phyloP scores from a whole-genome alignment of 352 stramenopile species.

The Phytophthora litchii region DNA sequence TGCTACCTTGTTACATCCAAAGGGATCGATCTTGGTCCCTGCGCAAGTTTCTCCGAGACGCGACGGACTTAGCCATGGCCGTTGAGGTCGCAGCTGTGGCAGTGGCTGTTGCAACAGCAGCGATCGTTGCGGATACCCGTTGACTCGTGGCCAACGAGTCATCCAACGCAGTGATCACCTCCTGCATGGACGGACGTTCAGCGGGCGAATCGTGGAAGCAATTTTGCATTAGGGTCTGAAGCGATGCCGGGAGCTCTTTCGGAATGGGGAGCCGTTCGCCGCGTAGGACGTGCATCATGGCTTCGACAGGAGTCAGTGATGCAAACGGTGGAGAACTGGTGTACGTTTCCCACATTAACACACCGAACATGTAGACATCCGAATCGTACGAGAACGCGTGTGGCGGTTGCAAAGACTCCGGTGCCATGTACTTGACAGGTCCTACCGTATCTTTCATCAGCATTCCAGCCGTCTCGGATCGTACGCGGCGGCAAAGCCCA shows the following conservation, averaged over 20 bases:
- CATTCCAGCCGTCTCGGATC: constrained; percentile 50
- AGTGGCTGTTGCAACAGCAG: constrained; percentile 23
- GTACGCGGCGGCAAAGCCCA: constrained; percentile 70
- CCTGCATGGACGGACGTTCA: constrained; percentile 70
- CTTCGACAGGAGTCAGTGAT: constrained; percentile 58
- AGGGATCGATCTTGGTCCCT: constrained; percentile 39
- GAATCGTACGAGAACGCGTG: constrained; percentile 80
- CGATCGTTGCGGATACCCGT: constrained; percentile 25
- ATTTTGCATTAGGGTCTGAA: constrained; percentile 65
- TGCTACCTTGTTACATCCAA: constrained; percentile 28
- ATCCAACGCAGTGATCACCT: constrained; percentile 62
- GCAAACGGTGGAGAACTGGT: constrained; percentile 60
- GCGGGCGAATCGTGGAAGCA: constrained; percentile 73
- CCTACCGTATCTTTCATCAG: constrained; percentile 73
- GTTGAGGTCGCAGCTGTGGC: constrained; percentile 21
- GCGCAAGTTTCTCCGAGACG: constrained; percentile 8
- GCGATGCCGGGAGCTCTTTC: constrained; percentile 43
- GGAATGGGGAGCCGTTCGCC: constrained; percentile 66
- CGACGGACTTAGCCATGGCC: constrained; percentile 22
- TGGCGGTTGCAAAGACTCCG: constrained; percentile 76
- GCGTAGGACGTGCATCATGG: constrained; percentile 64
- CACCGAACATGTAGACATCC: constrained; percentile 85
- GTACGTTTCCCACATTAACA: constrained; percentile 86
- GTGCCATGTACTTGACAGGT: constrained; percentile 86
- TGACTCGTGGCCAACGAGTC: constrained; percentile 32